A percentile compares a stretch with the other conserved stretches of the same genome.
These are phyloP conservation scores for Globisporangium spiculum DNA, from an alignment of 352 stramenopile genomes.

Conservation along the genomic window DNA sequence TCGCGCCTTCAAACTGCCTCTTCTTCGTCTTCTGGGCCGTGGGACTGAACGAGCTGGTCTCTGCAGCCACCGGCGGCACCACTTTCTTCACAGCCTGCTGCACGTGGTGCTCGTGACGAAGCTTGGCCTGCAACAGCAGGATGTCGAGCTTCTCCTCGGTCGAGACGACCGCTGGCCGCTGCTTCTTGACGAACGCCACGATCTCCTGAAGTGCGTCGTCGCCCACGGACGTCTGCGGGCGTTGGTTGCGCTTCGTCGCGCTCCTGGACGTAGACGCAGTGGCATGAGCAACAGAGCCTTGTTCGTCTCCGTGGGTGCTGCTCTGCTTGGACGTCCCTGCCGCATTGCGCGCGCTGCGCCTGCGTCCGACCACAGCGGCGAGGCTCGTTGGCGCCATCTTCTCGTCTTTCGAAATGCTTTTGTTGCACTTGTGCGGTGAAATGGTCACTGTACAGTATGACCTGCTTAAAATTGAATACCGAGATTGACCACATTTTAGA, in stretches of 20 bases:
- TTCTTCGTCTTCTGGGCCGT: background rate
- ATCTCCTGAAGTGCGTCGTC: conserved; percentile 1
- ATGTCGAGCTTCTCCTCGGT: conserved; percentile 18
- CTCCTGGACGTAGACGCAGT: background rate
- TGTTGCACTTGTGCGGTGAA: too few relatives aligned
- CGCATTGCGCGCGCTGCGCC: conserved; percentile 1
- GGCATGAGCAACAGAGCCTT: background rate
- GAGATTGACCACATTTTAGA: too few relatives aligned
- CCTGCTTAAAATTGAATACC: too few relatives aligned
- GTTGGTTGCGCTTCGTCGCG: background rate
- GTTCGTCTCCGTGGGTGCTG: background rate
- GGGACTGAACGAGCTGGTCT: background rate
- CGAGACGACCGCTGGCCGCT: conserved; percentile 7
- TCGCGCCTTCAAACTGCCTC: conserved; percentile 1
- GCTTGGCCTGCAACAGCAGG: conserved; percentile 14
- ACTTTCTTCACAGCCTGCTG: background rate
- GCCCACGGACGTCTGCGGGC: background rate
- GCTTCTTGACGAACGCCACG: conserved; percentile 11
- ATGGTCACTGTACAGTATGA: too few relatives aligned
- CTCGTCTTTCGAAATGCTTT: background rate
- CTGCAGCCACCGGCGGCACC: too few relatives aligned
- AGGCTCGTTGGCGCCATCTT: background rate
- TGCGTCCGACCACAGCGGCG: background rate
- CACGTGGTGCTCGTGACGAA: conserved; percentile 1
- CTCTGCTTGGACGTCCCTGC: background rate